phyloP scores from a whole-genome alignment of 805 yeast species.

The Pichia californica region DNA sequence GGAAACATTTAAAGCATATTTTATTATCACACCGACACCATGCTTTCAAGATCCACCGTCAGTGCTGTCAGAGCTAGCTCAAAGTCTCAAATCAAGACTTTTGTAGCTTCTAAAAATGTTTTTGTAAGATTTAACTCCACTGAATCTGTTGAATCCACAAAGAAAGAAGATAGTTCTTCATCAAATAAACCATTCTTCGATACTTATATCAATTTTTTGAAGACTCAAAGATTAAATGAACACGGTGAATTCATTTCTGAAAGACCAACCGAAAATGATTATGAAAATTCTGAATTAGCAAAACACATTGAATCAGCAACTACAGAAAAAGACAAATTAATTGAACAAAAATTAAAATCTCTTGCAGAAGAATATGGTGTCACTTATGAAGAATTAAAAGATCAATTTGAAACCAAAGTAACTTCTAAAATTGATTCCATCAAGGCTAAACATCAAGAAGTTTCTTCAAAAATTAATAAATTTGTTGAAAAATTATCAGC shows the following conservation, averaged over 20 bases:
- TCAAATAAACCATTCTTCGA: slow-evolving; percentile 8
- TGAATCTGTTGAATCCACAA: not conserved
- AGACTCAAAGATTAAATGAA: slow-evolving; percentile 18
- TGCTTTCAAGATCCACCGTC: slow-evolving; percentile 10
- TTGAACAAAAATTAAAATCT: slow-evolving; percentile 20
- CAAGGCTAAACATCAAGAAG: slow-evolving; percentile 5
- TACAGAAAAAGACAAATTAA: slow-evolving; percentile 18
- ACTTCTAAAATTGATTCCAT: slow-evolving; percentile 4
- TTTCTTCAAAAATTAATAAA: slow-evolving; percentile 13
- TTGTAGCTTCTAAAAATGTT: not conserved
- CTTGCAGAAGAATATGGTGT: slow-evolving; percentile 19
- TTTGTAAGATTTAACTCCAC: slow-evolving; percentile 8
- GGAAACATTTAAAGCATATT: too few species aligned
- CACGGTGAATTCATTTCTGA: slow-evolving; percentile 20
- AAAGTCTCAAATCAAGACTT: not conserved
- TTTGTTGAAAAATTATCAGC: slow-evolving; percentile 16
- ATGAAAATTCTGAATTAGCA: slow-evolving; percentile 18
- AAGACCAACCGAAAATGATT: slow-evolving; percentile 18
- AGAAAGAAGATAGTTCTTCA: not conserved
- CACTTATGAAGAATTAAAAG: slow-evolving; percentile 17
- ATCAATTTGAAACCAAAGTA: slow-evolving; percentile 20
- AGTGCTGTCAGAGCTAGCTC: slow-evolving; percentile 2
- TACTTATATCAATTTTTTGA: slow-evolving; percentile 9
- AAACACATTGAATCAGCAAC: slow-evolving; percentile 16
- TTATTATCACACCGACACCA: not conserved